Evolutionary conservation across 352 stramenopile genomes (phyloP).

Genomic region (Pythium phragmitis): DNA sequence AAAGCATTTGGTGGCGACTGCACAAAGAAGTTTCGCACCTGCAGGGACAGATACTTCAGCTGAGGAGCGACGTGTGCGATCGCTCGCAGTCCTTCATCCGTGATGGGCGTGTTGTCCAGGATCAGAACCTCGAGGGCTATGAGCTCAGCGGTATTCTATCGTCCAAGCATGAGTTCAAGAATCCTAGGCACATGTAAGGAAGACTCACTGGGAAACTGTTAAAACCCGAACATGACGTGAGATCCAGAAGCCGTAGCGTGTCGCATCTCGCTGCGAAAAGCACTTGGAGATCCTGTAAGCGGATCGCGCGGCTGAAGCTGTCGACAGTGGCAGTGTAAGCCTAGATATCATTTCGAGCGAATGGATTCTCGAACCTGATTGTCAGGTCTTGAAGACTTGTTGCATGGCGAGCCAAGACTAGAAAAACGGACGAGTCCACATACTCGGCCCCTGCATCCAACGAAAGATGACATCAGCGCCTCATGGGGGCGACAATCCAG

Average conservation of each 20-base stretch:
- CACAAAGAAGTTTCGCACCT: conserved; percentile 28
- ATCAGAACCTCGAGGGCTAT: conserved; percentile 53
- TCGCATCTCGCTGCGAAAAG: conserved; percentile 33
- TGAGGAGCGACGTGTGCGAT: conserved; percentile 34
- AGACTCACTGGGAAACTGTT: conserved; percentile 15
- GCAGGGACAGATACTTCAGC: conserved; percentile 66
- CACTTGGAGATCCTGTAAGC: conserved; percentile 31
- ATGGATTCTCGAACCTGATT: conserved; percentile 36
- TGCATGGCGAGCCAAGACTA: conserved; percentile 32
- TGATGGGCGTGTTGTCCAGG: conserved; percentile 57
- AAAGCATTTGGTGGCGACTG: background rate
- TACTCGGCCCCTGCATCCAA: conserved; percentile 34
- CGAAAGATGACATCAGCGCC: background rate
- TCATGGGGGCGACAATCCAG: background rate
- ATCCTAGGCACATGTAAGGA: background rate
- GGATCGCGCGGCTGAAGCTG: conserved; percentile 37
- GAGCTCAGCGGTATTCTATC: conserved; percentile 31
- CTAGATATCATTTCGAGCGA: background rate
- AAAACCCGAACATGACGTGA: conserved; percentile 51
- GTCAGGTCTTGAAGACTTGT: conserved; percentile 41
- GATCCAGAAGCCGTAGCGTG: conserved; percentile 47
- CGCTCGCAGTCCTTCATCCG: conserved; percentile 40
- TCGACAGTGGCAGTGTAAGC: background rate
- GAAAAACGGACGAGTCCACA: conserved; percentile 49
- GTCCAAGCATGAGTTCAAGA: background rate